phyloP scores from a whole-genome alignment of 2,329 filamentous ascomycete genomes.

The Peltaster fructicola region DNA sequence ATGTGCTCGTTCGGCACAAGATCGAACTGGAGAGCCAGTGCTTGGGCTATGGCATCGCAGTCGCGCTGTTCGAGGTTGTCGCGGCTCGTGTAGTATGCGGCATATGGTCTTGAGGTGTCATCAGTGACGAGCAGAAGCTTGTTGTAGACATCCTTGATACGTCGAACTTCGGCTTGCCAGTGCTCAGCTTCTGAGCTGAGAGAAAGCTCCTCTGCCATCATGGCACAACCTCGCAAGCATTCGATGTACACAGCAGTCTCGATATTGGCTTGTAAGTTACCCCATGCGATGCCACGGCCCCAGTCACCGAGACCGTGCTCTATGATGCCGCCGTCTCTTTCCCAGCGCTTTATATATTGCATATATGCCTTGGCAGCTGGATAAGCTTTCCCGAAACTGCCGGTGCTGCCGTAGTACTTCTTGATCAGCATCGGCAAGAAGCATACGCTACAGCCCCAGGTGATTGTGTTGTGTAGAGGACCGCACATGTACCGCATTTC shows the following conservation, averaged over 20 bases:
- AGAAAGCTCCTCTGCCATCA: conserved; percentile 21
- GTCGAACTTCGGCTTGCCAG: conserved; percentile 14
- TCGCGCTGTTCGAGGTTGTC: conserved; percentile 19
- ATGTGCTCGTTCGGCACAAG: conserved; percentile 14
- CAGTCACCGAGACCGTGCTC: conserved; percentile 28
- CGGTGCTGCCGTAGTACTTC: conserved; percentile 24
- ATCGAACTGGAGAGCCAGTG: conserved; percentile 21
- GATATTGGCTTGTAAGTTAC: conserved; percentile 29
- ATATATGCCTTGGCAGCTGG: conserved; percentile 23
- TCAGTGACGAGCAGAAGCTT: conserved; percentile 18
- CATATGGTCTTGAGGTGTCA: conserved; percentile 16
- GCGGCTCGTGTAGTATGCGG: conserved; percentile 23
- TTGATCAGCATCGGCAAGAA: conserved; percentile 22
- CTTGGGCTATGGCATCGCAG: conserved; percentile 24
- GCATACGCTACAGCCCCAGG: conserved; percentile 25
- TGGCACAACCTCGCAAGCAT: conserved; percentile 21
- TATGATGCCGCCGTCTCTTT: conserved; percentile 24
- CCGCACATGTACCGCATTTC: conserved; percentile 33
- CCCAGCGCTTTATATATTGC: conserved; percentile 25
- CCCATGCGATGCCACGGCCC: conserved; percentile 26
- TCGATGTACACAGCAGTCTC: conserved; percentile 28
- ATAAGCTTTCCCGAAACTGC: conserved; percentile 22
- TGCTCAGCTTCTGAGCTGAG: conserved; percentile 10
- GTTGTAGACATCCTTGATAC: conserved; percentile 20
- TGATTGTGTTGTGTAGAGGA: conserved; percentile 30